Percentiles rank a stretch among this genome's conserved stretches.
Evolutionary conservation across 2,329 filamentous ascomycete genomes (phyloP).

Genomic region (Penicillium polonicum): DNA sequence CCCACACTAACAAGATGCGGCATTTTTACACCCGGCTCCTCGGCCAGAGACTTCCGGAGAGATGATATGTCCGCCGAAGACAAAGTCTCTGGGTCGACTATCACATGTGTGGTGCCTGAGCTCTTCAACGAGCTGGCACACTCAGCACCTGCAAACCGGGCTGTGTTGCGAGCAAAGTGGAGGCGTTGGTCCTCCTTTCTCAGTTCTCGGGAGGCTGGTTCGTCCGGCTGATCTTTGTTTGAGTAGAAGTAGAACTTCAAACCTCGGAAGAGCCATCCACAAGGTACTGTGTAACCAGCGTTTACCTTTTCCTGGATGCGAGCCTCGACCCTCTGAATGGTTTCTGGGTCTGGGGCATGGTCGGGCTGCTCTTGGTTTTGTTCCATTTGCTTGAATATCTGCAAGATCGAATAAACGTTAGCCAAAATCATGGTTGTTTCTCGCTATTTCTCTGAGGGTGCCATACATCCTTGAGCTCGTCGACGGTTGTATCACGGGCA

Average conservation of each 20-base stretch:
- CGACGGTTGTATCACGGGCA: constrained; percentile 63
- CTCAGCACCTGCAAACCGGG: constrained; percentile 68
- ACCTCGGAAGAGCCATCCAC: constrained; percentile 52
- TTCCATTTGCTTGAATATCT: constrained; percentile 47
- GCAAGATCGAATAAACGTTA: constrained; percentile 1
- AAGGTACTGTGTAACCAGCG: constrained; percentile 33
- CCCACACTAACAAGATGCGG: constrained; percentile 67
- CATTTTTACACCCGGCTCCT: constrained; percentile 45
- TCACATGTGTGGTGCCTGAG: constrained; percentile 67
- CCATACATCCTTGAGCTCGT: constrained; percentile 58
- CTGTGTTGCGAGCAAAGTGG: constrained; percentile 54
- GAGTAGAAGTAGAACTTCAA: constrained; percentile 46
- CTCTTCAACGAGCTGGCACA: constrained; percentile 55
- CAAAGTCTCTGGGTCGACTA: constrained; percentile 55
- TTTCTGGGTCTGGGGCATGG: constrained; percentile 48
- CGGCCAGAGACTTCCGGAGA: constrained; percentile 33
- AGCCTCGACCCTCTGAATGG: constrained; percentile 57
- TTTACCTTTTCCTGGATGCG: constrained; percentile 51
- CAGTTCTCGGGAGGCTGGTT: background rate
- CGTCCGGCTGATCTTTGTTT: background rate
- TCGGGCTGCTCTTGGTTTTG: constrained; percentile 17
- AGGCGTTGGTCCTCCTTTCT: constrained; percentile 27
- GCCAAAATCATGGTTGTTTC: background rate
- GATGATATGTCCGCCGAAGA: constrained; percentile 43
- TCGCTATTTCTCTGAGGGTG: background rate